These are phyloP conservation scores for Xerocomellus amylosporus DNA, from an alignment of 768 basidiomycete species.

Conservation along the genomic window DNA sequence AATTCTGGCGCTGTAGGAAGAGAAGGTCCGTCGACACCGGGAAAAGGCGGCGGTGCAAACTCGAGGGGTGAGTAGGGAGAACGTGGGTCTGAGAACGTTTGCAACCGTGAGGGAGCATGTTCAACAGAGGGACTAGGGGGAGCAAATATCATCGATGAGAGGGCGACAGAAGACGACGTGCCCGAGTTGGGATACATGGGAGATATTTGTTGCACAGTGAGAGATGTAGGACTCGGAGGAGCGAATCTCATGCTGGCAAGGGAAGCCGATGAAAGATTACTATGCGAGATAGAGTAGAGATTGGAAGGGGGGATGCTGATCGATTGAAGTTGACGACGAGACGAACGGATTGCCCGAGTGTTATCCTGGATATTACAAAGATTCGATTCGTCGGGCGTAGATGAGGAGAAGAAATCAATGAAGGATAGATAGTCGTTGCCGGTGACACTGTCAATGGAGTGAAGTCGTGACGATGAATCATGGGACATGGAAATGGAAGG, in stretches of 20 bases:
- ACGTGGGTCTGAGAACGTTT: slow-evolving; percentile 22
- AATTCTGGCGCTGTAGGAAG: slow-evolving; percentile 49
- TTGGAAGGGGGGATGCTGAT: slow-evolving; percentile 20
- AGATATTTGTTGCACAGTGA: slow-evolving; percentile 4
- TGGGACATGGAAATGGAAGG: slow-evolving; percentile 21
- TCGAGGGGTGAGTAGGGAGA: slow-evolving; percentile 33
- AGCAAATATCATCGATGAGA: slow-evolving; percentile 32
- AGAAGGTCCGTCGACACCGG: slow-evolving; percentile 36
- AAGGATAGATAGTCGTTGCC: slow-evolving; percentile 44
- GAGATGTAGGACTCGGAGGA: slow-evolving; percentile 27
- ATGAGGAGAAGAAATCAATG: slow-evolving; percentile 43
- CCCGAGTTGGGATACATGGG: slow-evolving; percentile 7
- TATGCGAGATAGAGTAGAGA: slow-evolving; percentile 15
- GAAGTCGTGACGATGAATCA: slow-evolving; percentile 11
- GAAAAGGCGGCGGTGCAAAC: slow-evolving; percentile 24
- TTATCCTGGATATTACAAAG: slow-evolving; percentile 1
- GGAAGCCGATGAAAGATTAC: slow-evolving; percentile 21
- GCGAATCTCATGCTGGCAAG: slow-evolving; percentile 35
- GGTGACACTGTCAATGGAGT: slow-evolving; percentile 17
- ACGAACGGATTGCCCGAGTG: not conserved
- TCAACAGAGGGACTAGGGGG: slow-evolving; percentile 27
- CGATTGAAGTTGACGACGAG: slow-evolving; percentile 18
- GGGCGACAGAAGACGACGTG: slow-evolving; percentile 16
- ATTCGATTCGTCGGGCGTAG: slow-evolving; percentile 15
- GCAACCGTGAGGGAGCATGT: slow-evolving; percentile 6